Percentiles rank a stretch among this genome's conserved stretches.
These are phyloP conservation scores for Phytophthora podocarpi DNA, from an alignment of 352 stramenopile species.

Conservation along the genomic window DNA sequence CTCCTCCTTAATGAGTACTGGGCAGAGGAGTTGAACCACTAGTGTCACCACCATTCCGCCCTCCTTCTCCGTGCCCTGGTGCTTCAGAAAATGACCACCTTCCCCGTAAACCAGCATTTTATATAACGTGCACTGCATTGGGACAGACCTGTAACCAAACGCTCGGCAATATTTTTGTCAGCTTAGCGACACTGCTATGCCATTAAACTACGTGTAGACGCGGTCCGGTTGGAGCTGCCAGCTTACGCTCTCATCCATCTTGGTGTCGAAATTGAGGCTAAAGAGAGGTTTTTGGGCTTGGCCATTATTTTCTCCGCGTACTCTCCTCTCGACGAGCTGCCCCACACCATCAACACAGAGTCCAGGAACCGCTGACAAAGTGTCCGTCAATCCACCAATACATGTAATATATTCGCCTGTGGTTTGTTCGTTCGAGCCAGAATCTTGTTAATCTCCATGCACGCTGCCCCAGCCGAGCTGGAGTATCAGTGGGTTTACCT, in stretches of 20 bases:
- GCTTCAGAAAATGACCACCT: conserved; percentile 43
- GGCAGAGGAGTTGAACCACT: conserved; percentile 43
- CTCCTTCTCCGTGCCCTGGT: conserved; percentile 57
- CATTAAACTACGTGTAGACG: too few species aligned
- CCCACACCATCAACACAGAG: not conserved
- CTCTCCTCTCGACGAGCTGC: not conserved
- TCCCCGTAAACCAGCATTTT: conserved; percentile 56
- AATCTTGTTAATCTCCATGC: too few species aligned
- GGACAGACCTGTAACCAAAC: conserved; percentile 8
- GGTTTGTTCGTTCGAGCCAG: too few species aligned
- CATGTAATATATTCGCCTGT: too few species aligned
- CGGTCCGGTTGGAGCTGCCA: not conserved
- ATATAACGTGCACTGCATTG: conserved; percentile 30
- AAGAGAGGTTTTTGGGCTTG: conserved; percentile 1
- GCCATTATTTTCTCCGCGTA: not conserved
- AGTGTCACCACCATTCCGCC: conserved; percentile 52
- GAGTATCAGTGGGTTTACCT: too few species aligned
- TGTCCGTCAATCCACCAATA: too few species aligned
- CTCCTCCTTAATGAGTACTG: conserved; percentile 17
- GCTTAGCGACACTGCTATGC: conserved; percentile 4
- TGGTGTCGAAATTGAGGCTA: conserved; percentile 1
- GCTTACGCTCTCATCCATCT: conserved; percentile 8
- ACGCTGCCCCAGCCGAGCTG: too few species aligned
- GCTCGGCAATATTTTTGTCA: conserved; percentile 3
- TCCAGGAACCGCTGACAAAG: not conserved